Conservation (phyloP, 495 filamentous ascomycete genomes). For the Talaromyces wortmannii region DNA sequence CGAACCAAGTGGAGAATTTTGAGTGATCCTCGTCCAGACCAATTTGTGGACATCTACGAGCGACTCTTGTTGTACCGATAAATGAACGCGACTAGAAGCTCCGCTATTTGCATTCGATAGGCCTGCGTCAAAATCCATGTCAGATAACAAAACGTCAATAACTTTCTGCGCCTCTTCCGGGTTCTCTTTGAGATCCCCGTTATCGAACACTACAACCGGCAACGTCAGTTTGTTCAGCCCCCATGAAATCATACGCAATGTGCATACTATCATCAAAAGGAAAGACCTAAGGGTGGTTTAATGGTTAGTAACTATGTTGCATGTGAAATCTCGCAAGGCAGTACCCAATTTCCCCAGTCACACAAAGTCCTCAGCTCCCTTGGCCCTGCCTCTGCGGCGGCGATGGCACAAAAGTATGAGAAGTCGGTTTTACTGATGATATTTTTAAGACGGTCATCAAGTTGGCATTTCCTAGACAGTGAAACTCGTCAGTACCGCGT, state of each 20-base stretch:
- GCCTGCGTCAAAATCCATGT: slow-evolving; percentile 6
- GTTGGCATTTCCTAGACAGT: slow-evolving; percentile 9
- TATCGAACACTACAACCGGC: slow-evolving; percentile 19
- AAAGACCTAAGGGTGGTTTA: slow-evolving; percentile 12
- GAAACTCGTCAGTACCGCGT: background rate
- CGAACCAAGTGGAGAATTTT: slow-evolving; percentile 7
- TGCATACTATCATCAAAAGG: slow-evolving; percentile 18
- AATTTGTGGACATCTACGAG: slow-evolving; percentile 12
- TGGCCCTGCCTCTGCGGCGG: slow-evolving; percentile 12
- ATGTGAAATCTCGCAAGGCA: background rate
- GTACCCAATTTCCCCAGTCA: slow-evolving; percentile 29
- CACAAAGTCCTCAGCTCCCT: slow-evolving; percentile 16
- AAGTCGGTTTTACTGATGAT: no score
- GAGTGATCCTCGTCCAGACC: slow-evolving; percentile 12
- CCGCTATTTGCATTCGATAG: background rate
- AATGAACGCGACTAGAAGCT: background rate
- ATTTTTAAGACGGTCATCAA: background rate
- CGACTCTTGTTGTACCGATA: background rate
- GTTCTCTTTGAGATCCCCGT: slow-evolving; percentile 15
- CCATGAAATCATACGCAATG: background rate
- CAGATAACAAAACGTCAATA: slow-evolving; percentile 14
- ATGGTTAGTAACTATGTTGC: background rate
- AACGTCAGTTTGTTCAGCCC: background rate
- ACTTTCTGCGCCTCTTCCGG: slow-evolving; percentile 12
- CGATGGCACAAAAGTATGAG: background rate